These are phyloP conservation scores for Metschnikowia santaceciliae DNA, from an alignment of 805 yeast species.

Conservation along the genomic window DNA sequence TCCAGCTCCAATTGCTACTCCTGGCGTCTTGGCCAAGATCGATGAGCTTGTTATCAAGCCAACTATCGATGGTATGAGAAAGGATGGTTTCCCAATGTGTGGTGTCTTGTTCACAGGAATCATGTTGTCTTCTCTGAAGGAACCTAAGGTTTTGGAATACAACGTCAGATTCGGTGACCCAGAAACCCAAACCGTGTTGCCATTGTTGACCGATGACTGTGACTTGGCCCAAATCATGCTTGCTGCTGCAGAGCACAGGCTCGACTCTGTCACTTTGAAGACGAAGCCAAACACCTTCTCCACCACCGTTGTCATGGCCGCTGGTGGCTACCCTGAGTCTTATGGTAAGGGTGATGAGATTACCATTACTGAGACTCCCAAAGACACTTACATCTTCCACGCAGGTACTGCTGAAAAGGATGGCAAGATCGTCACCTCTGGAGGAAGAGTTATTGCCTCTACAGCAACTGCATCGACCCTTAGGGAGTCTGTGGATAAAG, in stretches of 20 bases:
- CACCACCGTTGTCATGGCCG: slow-evolving; percentile 93
- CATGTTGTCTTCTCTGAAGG: slow-evolving; percentile 72
- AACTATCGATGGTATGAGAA: slow-evolving; percentile 93
- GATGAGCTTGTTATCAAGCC: slow-evolving; percentile 79
- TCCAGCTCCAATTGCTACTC: slow-evolving; percentile 94
- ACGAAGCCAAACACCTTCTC: slow-evolving; percentile 58
- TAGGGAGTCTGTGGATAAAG: slow-evolving; percentile 76
- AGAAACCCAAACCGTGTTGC: slow-evolving; percentile 95
- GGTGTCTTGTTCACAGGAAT: slow-evolving; percentile 95
- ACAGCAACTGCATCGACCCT: slow-evolving; percentile 79
- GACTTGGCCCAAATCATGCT: slow-evolving; percentile 90
- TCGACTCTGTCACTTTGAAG: slow-evolving; percentile 70
- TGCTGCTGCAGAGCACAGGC: slow-evolving; percentile 91
- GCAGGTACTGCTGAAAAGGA: slow-evolving; percentile 79
- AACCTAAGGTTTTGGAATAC: slow-evolving; percentile 94
- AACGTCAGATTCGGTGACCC: slow-evolving; percentile 99
- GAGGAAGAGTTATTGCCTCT: slow-evolving; percentile 96
- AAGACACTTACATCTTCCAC: slow-evolving; percentile 77
- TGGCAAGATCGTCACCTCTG: slow-evolving; percentile 72
- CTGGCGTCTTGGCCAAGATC: slow-evolving; percentile 63
- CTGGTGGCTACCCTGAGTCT: slow-evolving; percentile 93
- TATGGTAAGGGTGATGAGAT: slow-evolving; percentile 87
- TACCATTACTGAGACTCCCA: slow-evolving; percentile 47
- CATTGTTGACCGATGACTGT: slow-evolving; percentile 75
- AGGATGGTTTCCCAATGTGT: slow-evolving; percentile 90